phyloP scores from a whole-genome alignment of 768 basidiomycete species.

The Mycena filopes region DNA sequence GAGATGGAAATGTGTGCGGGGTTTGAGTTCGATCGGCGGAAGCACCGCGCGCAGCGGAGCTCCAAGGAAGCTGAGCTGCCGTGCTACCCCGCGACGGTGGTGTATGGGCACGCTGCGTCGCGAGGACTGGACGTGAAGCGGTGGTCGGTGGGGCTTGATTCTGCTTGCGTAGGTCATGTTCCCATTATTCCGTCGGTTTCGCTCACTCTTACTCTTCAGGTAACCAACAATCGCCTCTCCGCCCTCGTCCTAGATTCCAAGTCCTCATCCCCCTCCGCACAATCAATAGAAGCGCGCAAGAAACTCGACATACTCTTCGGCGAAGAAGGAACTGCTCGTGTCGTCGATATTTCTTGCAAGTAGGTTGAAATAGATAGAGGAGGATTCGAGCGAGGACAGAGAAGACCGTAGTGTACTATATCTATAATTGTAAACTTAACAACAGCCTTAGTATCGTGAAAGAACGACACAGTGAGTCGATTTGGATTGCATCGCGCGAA shows the following conservation, averaged over 20 bases:
- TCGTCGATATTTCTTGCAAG: conserved; percentile 64
- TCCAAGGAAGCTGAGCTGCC: conserved; percentile 51
- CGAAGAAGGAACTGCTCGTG: conserved; percentile 63
- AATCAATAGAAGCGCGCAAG: conserved; percentile 32
- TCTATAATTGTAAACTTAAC: too few relatives aligned
- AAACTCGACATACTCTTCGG: conserved; percentile 61
- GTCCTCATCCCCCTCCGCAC: conserved; percentile 9
- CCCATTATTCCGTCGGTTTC: background rate
- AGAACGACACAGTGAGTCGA: too few relatives aligned
- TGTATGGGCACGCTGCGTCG: conserved; percentile 89
- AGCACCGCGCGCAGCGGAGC: conserved; percentile 28
- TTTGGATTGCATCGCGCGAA: too few relatives aligned
- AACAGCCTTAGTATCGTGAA: too few relatives aligned
- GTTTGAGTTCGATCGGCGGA: conserved; percentile 57
- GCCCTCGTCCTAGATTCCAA: conserved; percentile 19
- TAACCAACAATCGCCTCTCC: conserved; percentile 2
- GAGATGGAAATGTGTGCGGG: conserved; percentile 71
- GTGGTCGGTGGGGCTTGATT: conserved; percentile 88
- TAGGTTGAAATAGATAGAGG: too few relatives aligned
- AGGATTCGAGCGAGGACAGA: too few relatives aligned
- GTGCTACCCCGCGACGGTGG: conserved; percentile 79
- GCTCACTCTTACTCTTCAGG: background rate
- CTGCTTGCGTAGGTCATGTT: conserved; percentile 71
- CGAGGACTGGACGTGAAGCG: conserved; percentile 84
- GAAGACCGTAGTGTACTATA: too few relatives aligned